Percentiles rank a stretch among this genome's conserved stretches.
Evolutionary conservation across 2,329 filamentous ascomycete species (phyloP).

Genomic region (Byssochlamys sp.): DNA sequence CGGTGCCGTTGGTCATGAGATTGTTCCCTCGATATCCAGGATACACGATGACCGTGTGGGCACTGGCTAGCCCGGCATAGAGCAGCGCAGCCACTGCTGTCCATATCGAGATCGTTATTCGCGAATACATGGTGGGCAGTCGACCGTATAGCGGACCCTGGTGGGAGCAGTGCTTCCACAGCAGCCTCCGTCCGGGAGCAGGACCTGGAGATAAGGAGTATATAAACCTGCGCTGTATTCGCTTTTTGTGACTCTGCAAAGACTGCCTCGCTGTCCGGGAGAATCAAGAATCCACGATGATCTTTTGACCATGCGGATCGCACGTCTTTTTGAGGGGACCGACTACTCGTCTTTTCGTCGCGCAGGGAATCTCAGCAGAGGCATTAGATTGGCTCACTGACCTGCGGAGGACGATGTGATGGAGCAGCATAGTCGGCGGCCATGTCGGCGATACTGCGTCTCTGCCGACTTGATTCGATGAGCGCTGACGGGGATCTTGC

Average conservation of each 20-base stretch:
- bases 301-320: not conserved
- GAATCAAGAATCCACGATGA: not conserved
- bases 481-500: not conserved
- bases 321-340: conserved; percentile 2
- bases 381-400: not conserved
- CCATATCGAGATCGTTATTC: conserved; percentile 20
- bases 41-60: conserved; percentile 74
- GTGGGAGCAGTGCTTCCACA: not conserved
- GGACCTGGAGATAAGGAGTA: not conserved
- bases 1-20: conserved; percentile 62
- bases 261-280: not conserved
- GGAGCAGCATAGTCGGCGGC: not conserved
- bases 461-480: not conserved
- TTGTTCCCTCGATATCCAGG: conserved; percentile 83
- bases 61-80: conserved; percentile 31
- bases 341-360: not conserved
- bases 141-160: not conserved
- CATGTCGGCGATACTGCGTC: not conserved
- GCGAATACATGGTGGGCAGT: conserved; percentile 17
- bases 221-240: not conserved
- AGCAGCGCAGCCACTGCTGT: conserved; percentile 22
- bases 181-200: not conserved
- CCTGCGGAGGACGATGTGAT: not conserved
- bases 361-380: not conserved
- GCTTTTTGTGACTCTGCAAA: not conserved